Base-by-base conservation (phyloP, 495 filamentous ascomycete species). In the Penicillium cataractarum region DNA sequence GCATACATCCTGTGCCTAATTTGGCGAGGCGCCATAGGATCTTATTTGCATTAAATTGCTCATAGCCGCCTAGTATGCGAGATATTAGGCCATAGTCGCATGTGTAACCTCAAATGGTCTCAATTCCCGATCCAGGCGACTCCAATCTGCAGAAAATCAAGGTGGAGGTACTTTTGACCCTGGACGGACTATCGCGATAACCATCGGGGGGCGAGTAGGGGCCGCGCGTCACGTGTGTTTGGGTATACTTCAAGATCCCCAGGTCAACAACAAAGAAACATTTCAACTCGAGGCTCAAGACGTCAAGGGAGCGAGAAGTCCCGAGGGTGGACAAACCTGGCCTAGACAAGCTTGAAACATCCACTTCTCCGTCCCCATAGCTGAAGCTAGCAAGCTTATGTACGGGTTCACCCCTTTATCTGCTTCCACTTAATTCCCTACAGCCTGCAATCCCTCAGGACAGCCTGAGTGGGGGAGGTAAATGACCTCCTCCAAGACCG, bases 171-270 rank as follows among this genome's bases (percentile, higher is more conserved):
- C 24, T 29, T 50, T 50, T 50, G 46, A n/a, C 46, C 5, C 22
- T 46, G 6, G 40, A n/a, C n/a, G n/a, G n/a, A n/a, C 40, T 4
- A 46, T 46, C 4, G 22, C 46, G 46, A 27, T 50, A 29, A 24
- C 46, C 24, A 29, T n/a, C 46, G 46, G 24, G 15, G 24, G 13
- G 12, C 13, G 6, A 4, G 24, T 13, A 8, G 10, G 6, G 46
- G 10, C 46, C 46, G 15, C 46, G 15, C 27, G 10, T 50, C 46
- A 26, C 46, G 46, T 49, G 46, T 29, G 13, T 50, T 50, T 50
- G 24, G 22, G 46, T 50, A 6, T 50, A 27, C 46, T 24, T 50
- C 46, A 27, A 15, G 46, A 50, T 50, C 46, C 46, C 46, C 46
- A 29, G 46, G 13, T 50, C 9, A 27, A 29, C 46, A 50, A n/a